Base-by-base conservation (phyloP, 805 yeast species). In the Candida boleticola region DNA sequence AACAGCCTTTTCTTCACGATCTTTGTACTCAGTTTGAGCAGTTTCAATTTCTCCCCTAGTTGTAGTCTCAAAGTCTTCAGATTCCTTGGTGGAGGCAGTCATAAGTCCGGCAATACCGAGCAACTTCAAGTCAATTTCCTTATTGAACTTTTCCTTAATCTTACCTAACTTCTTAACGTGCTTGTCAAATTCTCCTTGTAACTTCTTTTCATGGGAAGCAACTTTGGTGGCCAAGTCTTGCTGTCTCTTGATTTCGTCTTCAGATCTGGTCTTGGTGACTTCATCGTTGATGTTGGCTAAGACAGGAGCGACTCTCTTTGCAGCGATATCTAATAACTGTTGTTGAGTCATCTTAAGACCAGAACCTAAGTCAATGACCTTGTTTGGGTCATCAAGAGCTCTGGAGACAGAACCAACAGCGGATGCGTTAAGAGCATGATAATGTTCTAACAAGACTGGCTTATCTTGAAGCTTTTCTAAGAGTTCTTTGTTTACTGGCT, bases 311-410 rank as follows among this genome's bases (percentile, higher is more conserved):
- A 78, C 79, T 49, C 82, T 68, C 48, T 64, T 65, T 30, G 75
- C 73, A 18, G 83, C 83, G 53, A 78, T 73, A 39, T 68, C 82
- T 50, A 76, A 64, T 46, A 78, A 70, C 56, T 77, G 80, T 41
- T 71, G 73, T 50, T 78, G 80, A 36, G 82, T 73, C 66, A 78
- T 64, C 36, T 55, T 64, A 55, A 77, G 66, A 16, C 82, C 82
- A 35, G 75, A 71, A 42, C 83, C 83, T 47, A 78, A 62, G 49
- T 75, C 73, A 48, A 77, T 58, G 19, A 70, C 57, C 57, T 74
- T 67, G 48, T 73, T 70, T 1, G 79, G 77, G 51, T 76, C 78
- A 43, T 71, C 75, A 45, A 77, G 62, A 33, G 57, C 61, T 29
- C 68, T 68, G 33, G 72, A 60, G 51, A 72, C 61, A 6, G 80